These are phyloP conservation scores for Kwoniella heveanensis DNA, from an alignment of 768 basidiomycete genomes.

Conservation along the genomic window DNA sequence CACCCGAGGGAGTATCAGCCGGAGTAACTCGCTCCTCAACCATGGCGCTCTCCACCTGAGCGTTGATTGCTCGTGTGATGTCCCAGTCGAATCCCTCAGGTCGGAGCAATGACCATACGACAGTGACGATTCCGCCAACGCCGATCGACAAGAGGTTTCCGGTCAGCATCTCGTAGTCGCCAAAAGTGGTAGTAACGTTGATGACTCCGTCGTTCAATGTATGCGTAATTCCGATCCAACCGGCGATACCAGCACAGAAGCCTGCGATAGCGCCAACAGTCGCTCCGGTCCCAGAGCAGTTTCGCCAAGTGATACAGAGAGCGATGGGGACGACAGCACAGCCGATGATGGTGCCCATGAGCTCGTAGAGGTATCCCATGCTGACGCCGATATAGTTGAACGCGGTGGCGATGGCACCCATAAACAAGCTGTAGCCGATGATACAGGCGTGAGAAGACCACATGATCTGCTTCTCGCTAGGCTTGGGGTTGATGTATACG, in stretches of 20 bases:
- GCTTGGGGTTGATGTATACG: slow-evolving; percentile 76
- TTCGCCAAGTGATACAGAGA: slow-evolving; percentile 78
- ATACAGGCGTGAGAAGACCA: slow-evolving; percentile 35
- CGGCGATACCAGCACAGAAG: slow-evolving; percentile 69
- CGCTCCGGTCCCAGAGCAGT: slow-evolving; percentile 83
- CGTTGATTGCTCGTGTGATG: slow-evolving; percentile 75
- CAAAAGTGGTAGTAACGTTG: slow-evolving; percentile 62
- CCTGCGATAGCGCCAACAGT: slow-evolving; percentile 73
- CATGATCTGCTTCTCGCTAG: slow-evolving; percentile 62
- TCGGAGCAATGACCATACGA: slow-evolving; percentile 67
- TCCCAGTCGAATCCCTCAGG: slow-evolving; percentile 83
- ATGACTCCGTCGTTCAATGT: slow-evolving; percentile 70
- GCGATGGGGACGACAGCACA: slow-evolving; percentile 86
- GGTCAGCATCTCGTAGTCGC: slow-evolving; percentile 68
- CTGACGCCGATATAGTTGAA: slow-evolving; percentile 90
- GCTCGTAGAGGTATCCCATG: slow-evolving; percentile 83
- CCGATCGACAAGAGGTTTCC: slow-evolving; percentile 87
- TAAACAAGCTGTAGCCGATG: slow-evolving; percentile 58
- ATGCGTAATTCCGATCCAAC: slow-evolving; percentile 83
- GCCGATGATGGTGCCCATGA: slow-evolving; percentile 56
- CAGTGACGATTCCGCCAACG: slow-evolving; percentile 74
- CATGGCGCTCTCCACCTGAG: slow-evolving; percentile 14
- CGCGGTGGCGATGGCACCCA: slow-evolving; percentile 78
- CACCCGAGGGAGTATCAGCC: not conserved
- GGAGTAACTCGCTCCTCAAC: not conserved